Percentiles rank a stretch among this genome's conserved stretches.
phyloP scores from a whole-genome alignment of 164 flowering plant species.

The Aristolochia californica region DNA sequence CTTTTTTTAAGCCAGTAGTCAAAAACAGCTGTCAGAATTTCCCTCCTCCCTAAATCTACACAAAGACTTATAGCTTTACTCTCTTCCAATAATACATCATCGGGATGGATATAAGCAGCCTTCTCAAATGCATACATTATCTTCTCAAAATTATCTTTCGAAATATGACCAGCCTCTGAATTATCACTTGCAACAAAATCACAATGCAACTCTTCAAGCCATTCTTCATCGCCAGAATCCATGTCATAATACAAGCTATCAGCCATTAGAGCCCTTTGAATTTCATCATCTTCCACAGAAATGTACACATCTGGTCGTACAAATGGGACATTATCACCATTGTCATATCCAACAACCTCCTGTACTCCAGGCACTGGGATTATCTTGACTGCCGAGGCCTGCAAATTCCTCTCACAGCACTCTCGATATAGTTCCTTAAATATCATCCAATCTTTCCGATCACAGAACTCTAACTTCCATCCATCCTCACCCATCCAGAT shows the following conservation, averaged over 20 bases:
- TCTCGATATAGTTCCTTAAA: slow-evolving; percentile 73
- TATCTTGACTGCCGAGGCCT: slow-evolving; percentile 20
- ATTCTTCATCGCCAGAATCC: slow-evolving; percentile 81
- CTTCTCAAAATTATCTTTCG: slow-evolving; percentile 56
- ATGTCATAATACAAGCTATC: slow-evolving; percentile 56
- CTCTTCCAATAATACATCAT: slow-evolving; percentile 43
- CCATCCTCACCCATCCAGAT: slow-evolving; percentile 51
- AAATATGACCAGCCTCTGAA: slow-evolving; percentile 22
- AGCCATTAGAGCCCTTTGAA: slow-evolving; percentile 49
- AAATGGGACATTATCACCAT: slow-evolving; percentile 19
- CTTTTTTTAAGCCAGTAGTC: slow-evolving; percentile 63
- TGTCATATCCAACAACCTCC: slow-evolving; percentile 36
- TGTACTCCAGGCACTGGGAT: slow-evolving; percentile 79
- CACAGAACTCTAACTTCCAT: slow-evolving; percentile 80
- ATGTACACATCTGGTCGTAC: slow-evolving; percentile 56
- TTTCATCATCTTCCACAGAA: slow-evolving; percentile 39
- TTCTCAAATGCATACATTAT: slow-evolving; percentile 71
- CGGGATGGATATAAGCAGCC: slow-evolving; percentile 37
- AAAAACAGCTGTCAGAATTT: slow-evolving; percentile 39
- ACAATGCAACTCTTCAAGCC: slow-evolving; percentile 46
- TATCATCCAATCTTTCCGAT: slow-evolving; percentile 52
- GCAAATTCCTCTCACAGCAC: slow-evolving; percentile 49
- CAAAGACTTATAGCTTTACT: slow-evolving; percentile 26
- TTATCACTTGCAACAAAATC: slow-evolving; percentile 14
- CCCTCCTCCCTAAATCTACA: slow-evolving; percentile 29